Conservation (phyloP, 2,329 filamentous ascomycete genomes). For the Fusarium paranaense region DNA sequence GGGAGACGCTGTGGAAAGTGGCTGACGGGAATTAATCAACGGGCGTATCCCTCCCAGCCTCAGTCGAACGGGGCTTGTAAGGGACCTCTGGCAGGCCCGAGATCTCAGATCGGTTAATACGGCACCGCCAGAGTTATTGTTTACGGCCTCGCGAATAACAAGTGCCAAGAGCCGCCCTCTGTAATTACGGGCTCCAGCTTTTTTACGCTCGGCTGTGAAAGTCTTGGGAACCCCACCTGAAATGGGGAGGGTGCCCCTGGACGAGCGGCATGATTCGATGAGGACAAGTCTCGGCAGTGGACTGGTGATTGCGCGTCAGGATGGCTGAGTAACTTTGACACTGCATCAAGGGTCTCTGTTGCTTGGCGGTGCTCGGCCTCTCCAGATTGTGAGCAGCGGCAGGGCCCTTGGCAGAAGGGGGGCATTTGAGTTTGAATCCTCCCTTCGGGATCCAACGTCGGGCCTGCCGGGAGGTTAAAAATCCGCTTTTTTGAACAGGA, state of each 20-base stretch:
- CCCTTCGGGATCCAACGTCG: background rate
- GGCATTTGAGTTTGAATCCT: background rate
- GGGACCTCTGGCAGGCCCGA: background rate
- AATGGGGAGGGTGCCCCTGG: background rate
- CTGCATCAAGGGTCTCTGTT: constrained; percentile 18
- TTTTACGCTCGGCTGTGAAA: background rate
- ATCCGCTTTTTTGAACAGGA: background rate
- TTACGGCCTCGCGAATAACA: constrained; percentile 1
- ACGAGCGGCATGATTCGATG: background rate
- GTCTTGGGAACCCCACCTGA: constrained; percentile 6
- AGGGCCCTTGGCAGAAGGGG: background rate
- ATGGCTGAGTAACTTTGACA: constrained; percentile 25
- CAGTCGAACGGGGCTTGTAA: background rate
- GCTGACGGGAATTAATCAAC: background rate
- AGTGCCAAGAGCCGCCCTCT: background rate
- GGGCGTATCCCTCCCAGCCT: background rate
- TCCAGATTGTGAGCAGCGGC: constrained; percentile 1
- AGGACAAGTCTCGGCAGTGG: background rate
- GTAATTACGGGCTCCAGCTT: constrained; percentile 10
- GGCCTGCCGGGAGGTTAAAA: background rate
- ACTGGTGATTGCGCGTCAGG: constrained; percentile 30
- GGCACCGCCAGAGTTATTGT: background rate
- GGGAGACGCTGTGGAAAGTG: background rate
- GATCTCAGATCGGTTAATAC: constrained; percentile 12
- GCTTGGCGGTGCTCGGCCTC: background rate